Base-by-base conservation (phyloP, 805 yeast genomes). In the Metschnikowia amazonensis region DNA sequence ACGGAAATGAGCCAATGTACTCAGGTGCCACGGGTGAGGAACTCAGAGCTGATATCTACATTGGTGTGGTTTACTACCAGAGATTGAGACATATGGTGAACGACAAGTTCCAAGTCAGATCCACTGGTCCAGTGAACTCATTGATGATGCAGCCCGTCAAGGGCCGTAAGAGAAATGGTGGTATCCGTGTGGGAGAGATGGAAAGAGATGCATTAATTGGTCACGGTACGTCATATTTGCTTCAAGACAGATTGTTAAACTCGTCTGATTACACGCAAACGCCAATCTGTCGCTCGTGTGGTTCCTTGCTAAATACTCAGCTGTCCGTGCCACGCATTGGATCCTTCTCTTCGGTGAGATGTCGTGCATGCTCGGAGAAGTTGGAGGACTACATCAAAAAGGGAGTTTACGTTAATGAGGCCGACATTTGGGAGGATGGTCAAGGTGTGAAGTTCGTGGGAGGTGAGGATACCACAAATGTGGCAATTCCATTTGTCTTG, bases 181-280 rank as follows among this genome's bases (percentile, higher is more conserved):
- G 99, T 85, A 94, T 94, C 58, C 95, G 99, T 78, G 95, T 94
- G 32, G 99, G 99, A 67, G 99, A 94, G 69, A 94, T 94, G 99
- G 99, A 94, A 72, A 86, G 99, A 73, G 99, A 94, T 78, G 99
- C 99, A 2, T 75, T 94, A 59, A 89, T 94, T 66, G 99, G 98
- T 48, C 99, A 94, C 63, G 99, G 99, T 69, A 86, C 99, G 5
- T 89, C 99, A 1, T 94, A 80, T 81, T 71, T 94, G 59, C 74
- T 94, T 56, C 98, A 92, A 68, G 99, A 94, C 66, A 83, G 99
- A 70, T 75, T 94, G 62, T 76, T 94, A 64, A 94, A 94, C 70
- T 89, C 96, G 63, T 86, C 96, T 6, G 99, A 94, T 67, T 94
- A 94, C 72, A 81, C 98, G 0, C 96, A 90, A 64, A 82, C 97